Evolutionary conservation across 345 rosid genomes (phyloP), one percentile per base, ranked within the genome.

Genomic region (Eucalyptus pauciflora): DNA sequence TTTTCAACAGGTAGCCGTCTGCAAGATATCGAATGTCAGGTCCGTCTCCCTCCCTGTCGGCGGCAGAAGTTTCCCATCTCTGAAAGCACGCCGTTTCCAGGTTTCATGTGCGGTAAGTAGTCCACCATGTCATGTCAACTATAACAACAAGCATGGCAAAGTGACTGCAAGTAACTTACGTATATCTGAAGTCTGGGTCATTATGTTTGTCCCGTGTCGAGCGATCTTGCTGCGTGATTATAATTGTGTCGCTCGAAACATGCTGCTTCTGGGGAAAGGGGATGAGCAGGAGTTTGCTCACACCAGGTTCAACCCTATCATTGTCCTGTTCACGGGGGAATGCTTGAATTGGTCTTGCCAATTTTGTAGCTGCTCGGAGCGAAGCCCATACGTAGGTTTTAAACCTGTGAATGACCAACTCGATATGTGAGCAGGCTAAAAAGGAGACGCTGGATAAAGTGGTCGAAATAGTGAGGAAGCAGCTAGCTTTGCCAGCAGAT

Each of bases 31-130:
- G 33, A 60, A 71, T 60, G 50, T 88, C 89, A 92, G 89, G 27
- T 93, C 92, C 5, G 90, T 92, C 60, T 92, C 94, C 17, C 87
- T 92, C 80, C 86, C 91, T 76, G 43, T 90, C 58, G 86, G 31
- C 25, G 91, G 91, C 86, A 90, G 88, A 87, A 90, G 91, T 83
- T 91, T 94, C 64, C 94, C 91, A 52, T 91, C 93, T 83, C 92
- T 92, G 89, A 90, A 89, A 52, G 89, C 91, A 88, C 89, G 64
- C 7, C 90, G 92, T 43, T 88, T 92, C 60, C 88, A 87, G 54
- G 90, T 94, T 60, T 89, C 91, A 60, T 94, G 94, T 87, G 93
- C 90, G 95, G 96, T 95, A 89, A 15, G 92, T 20, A 56, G 67
- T 93, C 62, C 89, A 56, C 76, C 16, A 64, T n/a, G 7, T n/a